Percentiles rank a stretch among this genome's conserved stretches.
phyloP scores from a whole-genome alignment of 352 stramenopile species.

The Phytopythium montanum region DNA sequence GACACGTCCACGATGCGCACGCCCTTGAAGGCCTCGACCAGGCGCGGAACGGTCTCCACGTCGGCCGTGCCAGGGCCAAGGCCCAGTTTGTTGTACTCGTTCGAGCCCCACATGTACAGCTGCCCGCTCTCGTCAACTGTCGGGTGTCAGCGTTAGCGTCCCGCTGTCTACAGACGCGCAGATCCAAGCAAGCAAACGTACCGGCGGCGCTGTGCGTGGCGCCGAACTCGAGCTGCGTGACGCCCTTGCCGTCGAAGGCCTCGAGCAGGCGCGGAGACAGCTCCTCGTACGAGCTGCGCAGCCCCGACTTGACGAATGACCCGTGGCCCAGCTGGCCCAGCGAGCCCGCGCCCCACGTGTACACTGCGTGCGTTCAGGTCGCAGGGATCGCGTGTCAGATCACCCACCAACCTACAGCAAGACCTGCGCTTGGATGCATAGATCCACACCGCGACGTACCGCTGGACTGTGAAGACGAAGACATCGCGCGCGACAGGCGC shows the following conservation, averaged over 20 bases:
- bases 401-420: too few relatives aligned
- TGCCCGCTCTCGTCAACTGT: conserved; percentile 66
- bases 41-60: conserved; percentile 42
- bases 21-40: conserved; percentile 68
- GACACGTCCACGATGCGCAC: conserved; percentile 82
- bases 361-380: conserved; percentile 31
- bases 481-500: conserved; percentile 18
- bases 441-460: conserved; percentile 21
- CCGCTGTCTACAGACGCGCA: too few relatives aligned
- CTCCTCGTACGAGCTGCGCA: conserved; percentile 85
- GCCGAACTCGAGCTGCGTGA: conserved; percentile 71
- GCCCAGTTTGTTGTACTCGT: conserved; percentile 88
- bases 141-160: neutral
- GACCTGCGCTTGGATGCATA: too few relatives aligned
- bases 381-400: too few relatives aligned
- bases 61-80: conserved; percentile 41
- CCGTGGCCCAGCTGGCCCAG: conserved; percentile 83
- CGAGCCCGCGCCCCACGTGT: conserved; percentile 83
- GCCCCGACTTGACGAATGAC: conserved; percentile 76
- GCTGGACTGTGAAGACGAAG: conserved; percentile 55
- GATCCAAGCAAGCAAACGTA: conserved; percentile 37
- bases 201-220: conserved; percentile 75
- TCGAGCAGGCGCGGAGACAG: conserved; percentile 69
- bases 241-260: conserved; percentile 55
- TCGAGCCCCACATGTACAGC: conserved; percentile 84